phyloP scores from a whole-genome alignment of 2,329 filamentous ascomycete species.

The Stagonosporopsis chrysanthemi region DNA sequence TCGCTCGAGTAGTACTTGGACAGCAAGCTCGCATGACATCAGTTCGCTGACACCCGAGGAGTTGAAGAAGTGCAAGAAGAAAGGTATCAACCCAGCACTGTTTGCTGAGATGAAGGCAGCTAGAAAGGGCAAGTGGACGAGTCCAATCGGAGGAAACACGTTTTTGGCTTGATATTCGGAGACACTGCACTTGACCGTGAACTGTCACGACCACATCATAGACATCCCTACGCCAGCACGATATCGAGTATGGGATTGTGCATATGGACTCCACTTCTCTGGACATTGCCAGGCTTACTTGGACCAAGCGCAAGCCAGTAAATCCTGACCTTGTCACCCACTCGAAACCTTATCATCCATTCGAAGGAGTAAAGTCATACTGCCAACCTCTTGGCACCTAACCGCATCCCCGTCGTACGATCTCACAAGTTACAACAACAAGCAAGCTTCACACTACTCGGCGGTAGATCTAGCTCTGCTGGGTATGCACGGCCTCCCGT shows the following conservation, averaged over 20 bases:
- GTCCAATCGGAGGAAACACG: conserved; percentile 46
- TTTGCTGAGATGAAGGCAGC: conserved; percentile 59
- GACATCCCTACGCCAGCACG: background rate
- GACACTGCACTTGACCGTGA: background rate
- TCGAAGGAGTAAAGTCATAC: no score
- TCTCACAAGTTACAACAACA: background rate
- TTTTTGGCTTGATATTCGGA: conserved; percentile 29
- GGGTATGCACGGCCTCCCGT: conserved; percentile 1
- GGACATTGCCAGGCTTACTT: background rate
- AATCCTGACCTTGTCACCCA: no score
- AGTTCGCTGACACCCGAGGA: conserved; percentile 51
- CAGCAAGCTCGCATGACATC: conserved; percentile 50
- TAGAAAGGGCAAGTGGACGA: conserved; percentile 50
- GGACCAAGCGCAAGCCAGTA: background rate
- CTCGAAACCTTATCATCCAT: no score
- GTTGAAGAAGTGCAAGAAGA: conserved; percentile 55
- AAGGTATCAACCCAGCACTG: conserved; percentile 56
- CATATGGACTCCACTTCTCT: background rate
- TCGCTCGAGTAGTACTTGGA: conserved; percentile 47
- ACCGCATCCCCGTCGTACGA: background rate
- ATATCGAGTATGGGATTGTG: background rate
- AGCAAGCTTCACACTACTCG: background rate
- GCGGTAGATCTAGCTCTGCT: background rate
- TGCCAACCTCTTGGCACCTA: background rate
- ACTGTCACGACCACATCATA: background rate